phyloP scores from a whole-genome alignment of 805 yeast genomes.

The Metschnikowia baotianmanensis region DNA sequence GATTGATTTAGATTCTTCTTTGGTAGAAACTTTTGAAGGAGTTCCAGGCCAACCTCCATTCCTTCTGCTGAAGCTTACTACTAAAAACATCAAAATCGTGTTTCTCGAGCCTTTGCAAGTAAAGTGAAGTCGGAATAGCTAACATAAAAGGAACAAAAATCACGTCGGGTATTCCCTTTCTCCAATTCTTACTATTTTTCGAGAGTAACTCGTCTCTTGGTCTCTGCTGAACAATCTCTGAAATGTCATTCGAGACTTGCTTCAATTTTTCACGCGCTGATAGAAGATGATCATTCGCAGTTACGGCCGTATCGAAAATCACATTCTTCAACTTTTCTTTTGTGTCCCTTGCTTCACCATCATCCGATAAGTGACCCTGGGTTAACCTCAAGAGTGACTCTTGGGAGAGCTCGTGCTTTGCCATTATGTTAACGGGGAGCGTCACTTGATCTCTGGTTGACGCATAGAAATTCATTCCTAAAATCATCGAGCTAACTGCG shows the following conservation, averaged over 20 bases:
- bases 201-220: slow-evolving; percentile 25
- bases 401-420: slow-evolving; percentile 54
- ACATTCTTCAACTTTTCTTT: slow-evolving; percentile 50
- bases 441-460: slow-evolving; percentile 47
- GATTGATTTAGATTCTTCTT: slow-evolving; percentile 29
- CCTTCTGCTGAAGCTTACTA: slow-evolving; percentile 45
- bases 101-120: slow-evolving; percentile 57
- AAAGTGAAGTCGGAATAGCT: slow-evolving; percentile 62
- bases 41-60: slow-evolving; percentile 67
- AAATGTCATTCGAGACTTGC: slow-evolving; percentile 38
- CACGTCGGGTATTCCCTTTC: slow-evolving; percentile 55
- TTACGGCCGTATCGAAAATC: slow-evolving; percentile 65
- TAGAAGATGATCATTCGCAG: slow-evolving; percentile 77
- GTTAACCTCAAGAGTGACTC: slow-evolving; percentile 54
- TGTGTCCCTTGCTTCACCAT: slow-evolving; percentile 24
- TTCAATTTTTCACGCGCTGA: slow-evolving; percentile 59
- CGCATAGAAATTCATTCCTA: slow-evolving; percentile 61
- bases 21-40: slow-evolving; percentile 48
- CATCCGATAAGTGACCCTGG: slow-evolving; percentile 40
- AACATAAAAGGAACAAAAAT: slow-evolving; percentile 66
- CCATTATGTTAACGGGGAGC: slow-evolving; percentile 62
- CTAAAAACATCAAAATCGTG: slow-evolving; percentile 60
- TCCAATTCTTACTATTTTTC: slow-evolving; percentile 37
- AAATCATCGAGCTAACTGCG: slow-evolving; percentile 61
- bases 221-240: slow-evolving; percentile 23